phyloP scores from a whole-genome alignment of 108 stramenopile genomes.

The Pseudonitzschia pungens region DNA sequence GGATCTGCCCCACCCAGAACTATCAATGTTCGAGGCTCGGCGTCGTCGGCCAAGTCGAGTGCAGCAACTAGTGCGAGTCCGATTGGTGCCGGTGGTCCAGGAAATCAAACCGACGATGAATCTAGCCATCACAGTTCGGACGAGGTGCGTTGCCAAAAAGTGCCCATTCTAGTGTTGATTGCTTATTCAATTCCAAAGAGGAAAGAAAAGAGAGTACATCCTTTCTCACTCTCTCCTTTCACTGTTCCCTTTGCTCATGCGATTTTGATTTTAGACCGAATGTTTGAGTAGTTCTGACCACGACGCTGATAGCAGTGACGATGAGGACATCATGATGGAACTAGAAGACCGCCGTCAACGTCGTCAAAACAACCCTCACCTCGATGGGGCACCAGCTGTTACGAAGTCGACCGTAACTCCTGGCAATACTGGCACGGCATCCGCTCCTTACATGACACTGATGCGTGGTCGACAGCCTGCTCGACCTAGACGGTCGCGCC shows the following conservation, averaged over 20 bases:
- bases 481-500: slow-evolving; percentile 32
- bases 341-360: slow-evolving; percentile 7
- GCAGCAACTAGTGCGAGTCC: background rate
- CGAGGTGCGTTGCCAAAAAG: slow-evolving; percentile 26
- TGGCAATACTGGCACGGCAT: background rate
- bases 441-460: slow-evolving; percentile 33
- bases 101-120: slow-evolving; percentile 69
- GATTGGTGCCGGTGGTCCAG: slow-evolving; percentile 25
- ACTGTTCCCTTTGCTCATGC: background rate
- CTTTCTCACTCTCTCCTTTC: background rate
- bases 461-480: slow-evolving; percentile 31
- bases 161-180: too few species aligned
- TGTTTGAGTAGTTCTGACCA: slow-evolving; percentile 73
- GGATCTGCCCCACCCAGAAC: slow-evolving; percentile 75
- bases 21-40: slow-evolving; percentile 67
- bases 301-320: slow-evolving; percentile 73
- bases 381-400: slow-evolving; percentile 22
- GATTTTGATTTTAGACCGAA: slow-evolving; percentile 30
- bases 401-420: slow-evolving; percentile 5
- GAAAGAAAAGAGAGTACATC: too few species aligned
- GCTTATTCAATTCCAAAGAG: too few species aligned
- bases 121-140: slow-evolving; percentile 73
- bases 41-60: slow-evolving; percentile 1
- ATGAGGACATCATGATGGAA: slow-evolving; percentile 41
- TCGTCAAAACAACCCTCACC: slow-evolving; percentile 3